These are phyloP conservation scores for Talaromyces rugulosus DNA, from an alignment of 2,329 filamentous ascomycete genomes.

Conservation along the genomic window DNA sequence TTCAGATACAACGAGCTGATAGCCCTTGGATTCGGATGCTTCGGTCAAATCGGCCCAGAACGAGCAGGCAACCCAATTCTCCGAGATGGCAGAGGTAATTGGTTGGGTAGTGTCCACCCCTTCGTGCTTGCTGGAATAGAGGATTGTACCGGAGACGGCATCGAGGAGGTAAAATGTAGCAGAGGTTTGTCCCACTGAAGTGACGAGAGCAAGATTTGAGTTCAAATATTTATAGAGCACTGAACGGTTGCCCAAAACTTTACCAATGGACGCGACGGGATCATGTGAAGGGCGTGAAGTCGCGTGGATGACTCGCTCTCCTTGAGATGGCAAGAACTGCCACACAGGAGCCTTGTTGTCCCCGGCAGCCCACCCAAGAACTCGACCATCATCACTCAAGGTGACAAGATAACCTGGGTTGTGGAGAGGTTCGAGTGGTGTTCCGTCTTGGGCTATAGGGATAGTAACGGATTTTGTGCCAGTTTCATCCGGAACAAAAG, in stretches of 20 bases:
- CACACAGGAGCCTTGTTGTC: constrained; percentile 53
- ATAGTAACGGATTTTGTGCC: constrained; percentile 22
- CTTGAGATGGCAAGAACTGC: constrained; percentile 65
- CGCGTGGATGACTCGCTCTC: constrained; percentile 65
- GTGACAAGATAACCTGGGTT: constrained; percentile 38
- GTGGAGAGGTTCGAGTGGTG: constrained; percentile 26
- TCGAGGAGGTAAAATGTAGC: constrained; percentile 79
- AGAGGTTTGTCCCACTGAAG: constrained; percentile 58
- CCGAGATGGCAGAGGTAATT: constrained; percentile 73
- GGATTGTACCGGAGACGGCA: constrained; percentile 74
- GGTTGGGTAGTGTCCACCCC: constrained; percentile 71
- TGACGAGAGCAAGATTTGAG: constrained; percentile 75
- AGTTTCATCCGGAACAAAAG: constrained; percentile 23
- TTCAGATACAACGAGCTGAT: constrained; percentile 81
- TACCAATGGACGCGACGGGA: constrained; percentile 89
- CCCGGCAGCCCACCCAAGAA: constrained; percentile 40
- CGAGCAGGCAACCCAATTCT: constrained; percentile 94
- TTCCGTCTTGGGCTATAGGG: constrained; percentile 33
- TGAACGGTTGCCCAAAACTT: constrained; percentile 84
- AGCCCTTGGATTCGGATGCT: constrained; percentile 62
- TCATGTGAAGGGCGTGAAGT: constrained; percentile 70
- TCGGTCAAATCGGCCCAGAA: constrained; percentile 58
- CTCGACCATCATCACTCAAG: constrained; percentile 35
- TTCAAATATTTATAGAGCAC: constrained; percentile 98
- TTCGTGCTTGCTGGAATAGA: constrained; percentile 66